Evolutionary conservation across 139 green algal genomes (phyloP).

Genomic region (Ulvella scutata): DNA sequence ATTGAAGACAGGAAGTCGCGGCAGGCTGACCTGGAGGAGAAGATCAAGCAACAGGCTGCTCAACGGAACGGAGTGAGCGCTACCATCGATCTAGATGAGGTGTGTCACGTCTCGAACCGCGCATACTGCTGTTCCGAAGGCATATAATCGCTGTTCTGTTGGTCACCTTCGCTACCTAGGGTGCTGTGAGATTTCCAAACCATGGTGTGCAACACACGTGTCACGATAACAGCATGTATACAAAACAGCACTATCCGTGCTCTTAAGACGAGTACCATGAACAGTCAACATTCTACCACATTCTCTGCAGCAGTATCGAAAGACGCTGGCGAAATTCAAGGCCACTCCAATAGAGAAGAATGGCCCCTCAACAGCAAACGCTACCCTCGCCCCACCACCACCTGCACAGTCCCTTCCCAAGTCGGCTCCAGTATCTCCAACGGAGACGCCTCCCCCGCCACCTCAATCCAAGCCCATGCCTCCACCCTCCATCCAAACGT

Average conservation of each 20-base stretch:
- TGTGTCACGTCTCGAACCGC: no score
- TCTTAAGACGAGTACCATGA: no score
- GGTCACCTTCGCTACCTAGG: no score
- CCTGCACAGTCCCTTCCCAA: background rate
- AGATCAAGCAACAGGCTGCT: conserved; percentile 1
- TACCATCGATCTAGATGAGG: background rate
- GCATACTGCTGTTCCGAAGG: no score
- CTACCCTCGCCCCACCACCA: background rate
- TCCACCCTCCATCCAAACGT: background rate
- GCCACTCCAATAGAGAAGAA: background rate
- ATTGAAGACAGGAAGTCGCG: background rate
- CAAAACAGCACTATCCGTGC: no score
- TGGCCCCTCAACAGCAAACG: background rate
- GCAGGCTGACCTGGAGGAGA: background rate
- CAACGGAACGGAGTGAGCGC: background rate
- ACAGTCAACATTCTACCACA: no score
- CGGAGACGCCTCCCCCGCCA: background rate
- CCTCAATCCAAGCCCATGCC: background rate
- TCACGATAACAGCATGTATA: no score
- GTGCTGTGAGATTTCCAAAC: no score
- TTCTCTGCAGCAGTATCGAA: background rate
- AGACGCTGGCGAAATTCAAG: conserved; percentile 1
- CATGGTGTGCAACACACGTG: no score
- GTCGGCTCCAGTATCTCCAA: background rate
- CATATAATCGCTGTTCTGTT: no score